These are phyloP conservation scores for Phytophthora sp. DNA, from an alignment of 352 stramenopile genomes.

Conservation along the genomic window DNA sequence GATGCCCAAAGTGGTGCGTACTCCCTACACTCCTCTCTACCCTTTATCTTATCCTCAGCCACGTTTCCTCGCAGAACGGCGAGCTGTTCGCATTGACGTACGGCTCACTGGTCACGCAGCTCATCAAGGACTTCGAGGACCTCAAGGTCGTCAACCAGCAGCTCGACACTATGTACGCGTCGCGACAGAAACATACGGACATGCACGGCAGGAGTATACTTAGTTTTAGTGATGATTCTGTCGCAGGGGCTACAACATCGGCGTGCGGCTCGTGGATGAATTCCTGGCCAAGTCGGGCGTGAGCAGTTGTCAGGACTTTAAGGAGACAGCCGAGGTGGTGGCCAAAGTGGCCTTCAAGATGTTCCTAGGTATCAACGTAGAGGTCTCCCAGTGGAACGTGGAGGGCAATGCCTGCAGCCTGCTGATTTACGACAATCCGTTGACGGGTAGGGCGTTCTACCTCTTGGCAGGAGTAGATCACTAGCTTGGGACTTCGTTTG, in stretches of 20 bases:
- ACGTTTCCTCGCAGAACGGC: constrained; percentile 70
- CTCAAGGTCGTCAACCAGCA: constrained; percentile 95
- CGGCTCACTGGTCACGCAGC: constrained; percentile 93
- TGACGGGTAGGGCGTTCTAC: constrained; percentile 60
- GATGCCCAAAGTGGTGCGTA: constrained; percentile 92
- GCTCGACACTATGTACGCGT: constrained; percentile 92
- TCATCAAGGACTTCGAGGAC: constrained; percentile 97
- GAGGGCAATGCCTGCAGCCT: constrained; percentile 92
- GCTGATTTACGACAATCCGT: constrained; percentile 96
- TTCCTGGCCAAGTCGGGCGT: constrained; percentile 96
- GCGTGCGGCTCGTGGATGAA: constrained; percentile 97
- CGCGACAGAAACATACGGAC: background rate
- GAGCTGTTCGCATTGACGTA: constrained; percentile 99
- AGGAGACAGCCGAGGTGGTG: constrained; percentile 95
- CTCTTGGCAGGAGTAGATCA: no score
- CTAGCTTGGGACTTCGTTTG: no score
- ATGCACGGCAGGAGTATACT: background rate
- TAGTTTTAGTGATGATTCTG: constrained; percentile 5
- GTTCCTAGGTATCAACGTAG: constrained; percentile 96
- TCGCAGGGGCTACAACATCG: constrained; percentile 95
- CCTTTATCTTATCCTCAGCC: background rate
- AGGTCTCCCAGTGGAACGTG: constrained; percentile 91
- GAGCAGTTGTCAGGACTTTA: constrained; percentile 86
- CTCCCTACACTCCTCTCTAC: background rate
- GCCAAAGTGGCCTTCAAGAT: constrained; percentile 98